These are phyloP conservation scores for Cenchrus purpureus DNA, from an alignment of 176 grass and related monocot species.

Conservation along the genomic window DNA sequence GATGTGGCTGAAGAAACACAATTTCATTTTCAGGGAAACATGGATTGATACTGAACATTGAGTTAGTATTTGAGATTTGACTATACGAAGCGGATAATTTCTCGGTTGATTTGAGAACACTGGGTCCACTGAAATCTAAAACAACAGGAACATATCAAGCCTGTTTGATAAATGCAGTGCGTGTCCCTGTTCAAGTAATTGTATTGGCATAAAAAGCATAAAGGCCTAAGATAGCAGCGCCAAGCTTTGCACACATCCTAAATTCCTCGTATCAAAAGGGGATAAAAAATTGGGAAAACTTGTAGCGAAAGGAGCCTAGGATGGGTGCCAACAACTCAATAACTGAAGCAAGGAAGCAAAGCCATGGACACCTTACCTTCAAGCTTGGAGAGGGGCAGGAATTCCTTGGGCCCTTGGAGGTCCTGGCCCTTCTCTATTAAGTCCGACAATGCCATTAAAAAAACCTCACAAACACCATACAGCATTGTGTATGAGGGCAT, in stretches of 20 bases:
- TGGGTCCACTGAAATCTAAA: not conserved
- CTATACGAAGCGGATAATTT: not conserved
- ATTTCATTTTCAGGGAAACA: not conserved
- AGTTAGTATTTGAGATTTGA: not conserved
- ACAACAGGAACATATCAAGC: not conserved
- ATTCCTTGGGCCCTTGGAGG: slow-evolving; percentile 53
- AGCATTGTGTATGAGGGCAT: not conserved
- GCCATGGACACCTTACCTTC: slow-evolving; percentile 71
- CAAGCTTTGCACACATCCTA: not conserved
- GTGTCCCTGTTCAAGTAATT: too few relatives aligned
- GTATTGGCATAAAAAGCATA: too few relatives aligned
- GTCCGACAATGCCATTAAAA: not conserved
- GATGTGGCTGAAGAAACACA: not conserved
- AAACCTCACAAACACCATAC: not conserved
- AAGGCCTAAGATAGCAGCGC: too few relatives aligned
- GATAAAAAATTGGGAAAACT: not conserved
- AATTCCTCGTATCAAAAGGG: not conserved
- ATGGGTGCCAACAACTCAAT: not conserved
- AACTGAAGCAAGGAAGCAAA: not conserved
- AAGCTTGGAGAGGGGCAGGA: slow-evolving; percentile 66
- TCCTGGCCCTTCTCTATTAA: slow-evolving; percentile 51
- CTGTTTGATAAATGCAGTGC: not conserved
- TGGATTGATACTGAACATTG: not conserved
- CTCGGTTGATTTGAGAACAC: not conserved
- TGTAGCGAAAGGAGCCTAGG: not conserved